phyloP scores from a whole-genome alignment of 768 basidiomycete genomes.

The Plicaturopsis crispa region DNA sequence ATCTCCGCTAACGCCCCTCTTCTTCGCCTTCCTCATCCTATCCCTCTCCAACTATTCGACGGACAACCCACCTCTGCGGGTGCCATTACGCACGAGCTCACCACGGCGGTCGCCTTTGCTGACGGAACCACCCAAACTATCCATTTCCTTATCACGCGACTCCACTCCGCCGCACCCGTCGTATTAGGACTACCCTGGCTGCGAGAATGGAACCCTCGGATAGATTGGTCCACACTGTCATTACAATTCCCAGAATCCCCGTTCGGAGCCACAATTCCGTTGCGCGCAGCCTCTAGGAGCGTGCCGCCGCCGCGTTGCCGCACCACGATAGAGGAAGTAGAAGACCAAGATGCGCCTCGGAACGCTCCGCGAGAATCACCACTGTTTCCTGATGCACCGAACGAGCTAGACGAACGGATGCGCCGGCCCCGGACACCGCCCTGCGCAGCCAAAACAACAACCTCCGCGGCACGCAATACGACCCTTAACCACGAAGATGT shows the following conservation, averaged over 20 bases:
- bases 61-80: conserved; percentile 31
- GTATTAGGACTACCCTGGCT: conserved; percentile 10
- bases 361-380: conserved; percentile 5
- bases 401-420: neutral
- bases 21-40: no score
- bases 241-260: conserved; percentile 7
- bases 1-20: no score
- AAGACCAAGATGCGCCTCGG: conserved; percentile 23
- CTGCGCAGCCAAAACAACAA: no score
- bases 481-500: no score
- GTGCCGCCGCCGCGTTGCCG: no score
- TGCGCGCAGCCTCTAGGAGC: no score
- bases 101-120: conserved; percentile 18
- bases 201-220: neutral
- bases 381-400: conserved; percentile 5
- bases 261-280: conserved; percentile 11
- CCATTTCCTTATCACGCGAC: no score
- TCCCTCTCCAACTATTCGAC: conserved; percentile 29
- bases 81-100: conserved; percentile 28
- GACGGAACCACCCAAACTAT: no score
- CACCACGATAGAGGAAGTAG: conserved; percentile 11
- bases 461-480: no score
- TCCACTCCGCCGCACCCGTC: conserved; percentile 22
- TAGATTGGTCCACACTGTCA: neutral
- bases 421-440: no score